These are phyloP conservation scores for Arthroderma uncinatum DNA, from an alignment of 2,329 filamentous ascomycete species.

Conservation along the genomic window DNA sequence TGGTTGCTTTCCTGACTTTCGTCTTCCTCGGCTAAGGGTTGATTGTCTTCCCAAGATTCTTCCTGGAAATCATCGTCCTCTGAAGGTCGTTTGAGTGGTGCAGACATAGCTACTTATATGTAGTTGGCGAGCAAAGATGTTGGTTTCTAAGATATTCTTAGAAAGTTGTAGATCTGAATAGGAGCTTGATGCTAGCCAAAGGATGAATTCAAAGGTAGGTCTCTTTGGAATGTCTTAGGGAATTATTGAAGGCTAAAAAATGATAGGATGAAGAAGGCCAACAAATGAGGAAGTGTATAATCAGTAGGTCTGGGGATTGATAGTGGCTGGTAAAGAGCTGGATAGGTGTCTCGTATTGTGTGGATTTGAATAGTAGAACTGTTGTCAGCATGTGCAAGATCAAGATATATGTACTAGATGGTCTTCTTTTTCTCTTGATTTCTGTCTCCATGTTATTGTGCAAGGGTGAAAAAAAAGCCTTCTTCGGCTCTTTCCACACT, in stretches of 20 bases:
- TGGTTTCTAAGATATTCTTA: background rate
- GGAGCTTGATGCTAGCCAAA: background rate
- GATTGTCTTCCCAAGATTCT: background rate
- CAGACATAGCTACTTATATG: background rate
- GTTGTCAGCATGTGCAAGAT: background rate
- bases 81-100: background rate
- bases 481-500: background rate
- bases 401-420: background rate
- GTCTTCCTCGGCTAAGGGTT: background rate
- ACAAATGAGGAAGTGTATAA: background rate
- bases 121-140: background rate
- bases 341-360: background rate
- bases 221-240: background rate
- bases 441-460: background rate
- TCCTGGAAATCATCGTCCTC: background rate
- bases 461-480: background rate
- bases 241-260: background rate
- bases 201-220: background rate
- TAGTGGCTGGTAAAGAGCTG: no score
- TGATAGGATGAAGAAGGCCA: background rate
- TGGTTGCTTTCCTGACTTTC: background rate
- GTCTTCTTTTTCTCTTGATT: background rate
- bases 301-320: background rate
- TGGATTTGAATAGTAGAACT: background rate
- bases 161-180: background rate